Percentiles rank a stretch among this genome's conserved stretches.
phyloP scores from a whole-genome alignment of 2,329 filamentous ascomycete genomes.

The Camillea tinctor region DNA sequence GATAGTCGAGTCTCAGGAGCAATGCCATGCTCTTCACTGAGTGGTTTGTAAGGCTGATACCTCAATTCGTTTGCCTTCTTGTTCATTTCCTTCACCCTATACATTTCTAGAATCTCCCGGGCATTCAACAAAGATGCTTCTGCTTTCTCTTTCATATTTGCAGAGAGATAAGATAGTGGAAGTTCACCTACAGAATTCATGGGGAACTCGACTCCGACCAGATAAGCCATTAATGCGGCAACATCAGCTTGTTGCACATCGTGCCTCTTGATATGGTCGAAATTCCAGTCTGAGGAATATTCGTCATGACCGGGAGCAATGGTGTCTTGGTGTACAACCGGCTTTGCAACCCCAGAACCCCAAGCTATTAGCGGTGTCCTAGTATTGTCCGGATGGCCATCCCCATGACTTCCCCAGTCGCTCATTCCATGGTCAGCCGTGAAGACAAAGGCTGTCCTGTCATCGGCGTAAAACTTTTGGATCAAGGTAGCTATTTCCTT shows the following conservation, averaged over 20 bases:
- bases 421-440: constrained; percentile 99
- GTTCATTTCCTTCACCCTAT: constrained; percentile 84
- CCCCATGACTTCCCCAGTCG: constrained; percentile 98
- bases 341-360: constrained; percentile 86
- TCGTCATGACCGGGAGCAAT: constrained; percentile 83
- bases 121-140: constrained; percentile 82
- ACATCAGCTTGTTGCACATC: constrained; percentile 94
- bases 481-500: constrained; percentile 79
- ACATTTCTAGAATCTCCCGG: constrained; percentile 89
- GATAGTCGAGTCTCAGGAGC: constrained; percentile 66
- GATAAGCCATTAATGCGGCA: constrained; percentile 91
- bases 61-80: constrained; percentile 75
- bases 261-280: constrained; percentile 78
- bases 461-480: constrained; percentile 80
- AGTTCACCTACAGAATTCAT: constrained; percentile 96
- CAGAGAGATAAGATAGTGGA: constrained; percentile 78
- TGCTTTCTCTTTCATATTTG: constrained; percentile 72
- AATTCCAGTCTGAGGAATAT: constrained; percentile 84
- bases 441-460: constrained; percentile 90
- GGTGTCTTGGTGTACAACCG: constrained; percentile 53
- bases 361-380: constrained; percentile 89
- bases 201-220: constrained; percentile 84
- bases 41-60: constrained; percentile 71
- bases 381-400: constrained; percentile 96
- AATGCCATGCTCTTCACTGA: constrained; percentile 60